Percentiles rank a stretch among this genome's conserved stretches.
phyloP scores from a whole-genome alignment of 2,329 filamentous ascomycete species.

The Arthrobotrys iridis region DNA sequence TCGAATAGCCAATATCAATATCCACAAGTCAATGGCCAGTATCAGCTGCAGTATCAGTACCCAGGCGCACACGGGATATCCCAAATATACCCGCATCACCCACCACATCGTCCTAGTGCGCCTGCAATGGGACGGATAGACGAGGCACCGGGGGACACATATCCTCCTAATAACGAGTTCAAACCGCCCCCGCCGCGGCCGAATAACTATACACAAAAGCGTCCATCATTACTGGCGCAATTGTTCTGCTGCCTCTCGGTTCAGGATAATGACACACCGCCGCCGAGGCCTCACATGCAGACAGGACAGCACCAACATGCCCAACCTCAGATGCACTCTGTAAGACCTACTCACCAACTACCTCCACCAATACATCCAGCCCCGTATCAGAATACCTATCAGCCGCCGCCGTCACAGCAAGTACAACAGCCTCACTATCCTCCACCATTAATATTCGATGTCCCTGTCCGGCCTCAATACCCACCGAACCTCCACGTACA shows the following conservation, averaged over 20 bases:
- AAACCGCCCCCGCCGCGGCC: conserved; percentile 33
- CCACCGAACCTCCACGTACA: conserved; percentile 40
- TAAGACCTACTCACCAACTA: conserved; percentile 11
- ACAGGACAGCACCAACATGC: conserved; percentile 7
- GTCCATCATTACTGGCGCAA: conserved; percentile 32
- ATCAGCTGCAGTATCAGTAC: not conserved
- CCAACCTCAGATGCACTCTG: conserved; percentile 39
- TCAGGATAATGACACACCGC: conserved; percentile 28
- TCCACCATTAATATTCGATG: conserved; percentile 1
- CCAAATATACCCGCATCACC: conserved; percentile 5
- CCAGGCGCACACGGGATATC: not conserved
- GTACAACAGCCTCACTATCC: not conserved
- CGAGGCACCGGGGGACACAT: conserved; percentile 34
- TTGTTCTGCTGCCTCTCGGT: conserved; percentile 39
- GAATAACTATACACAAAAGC: conserved; percentile 20
- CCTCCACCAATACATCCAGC: conserved; percentile 25
- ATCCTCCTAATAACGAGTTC: conserved; percentile 38
- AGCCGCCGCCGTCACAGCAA: conserved; percentile 8
- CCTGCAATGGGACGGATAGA: conserved; percentile 36
- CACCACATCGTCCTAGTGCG: conserved; percentile 7
- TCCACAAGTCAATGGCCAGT: no score
- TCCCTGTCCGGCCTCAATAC: conserved; percentile 3
- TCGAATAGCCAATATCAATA: not conserved
- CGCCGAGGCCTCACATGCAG: conserved; percentile 22
- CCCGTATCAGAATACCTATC: conserved; percentile 12